phyloP scores from a whole-genome alignment of 768 basidiomycete genomes.

The Rickenella mellea region DNA sequence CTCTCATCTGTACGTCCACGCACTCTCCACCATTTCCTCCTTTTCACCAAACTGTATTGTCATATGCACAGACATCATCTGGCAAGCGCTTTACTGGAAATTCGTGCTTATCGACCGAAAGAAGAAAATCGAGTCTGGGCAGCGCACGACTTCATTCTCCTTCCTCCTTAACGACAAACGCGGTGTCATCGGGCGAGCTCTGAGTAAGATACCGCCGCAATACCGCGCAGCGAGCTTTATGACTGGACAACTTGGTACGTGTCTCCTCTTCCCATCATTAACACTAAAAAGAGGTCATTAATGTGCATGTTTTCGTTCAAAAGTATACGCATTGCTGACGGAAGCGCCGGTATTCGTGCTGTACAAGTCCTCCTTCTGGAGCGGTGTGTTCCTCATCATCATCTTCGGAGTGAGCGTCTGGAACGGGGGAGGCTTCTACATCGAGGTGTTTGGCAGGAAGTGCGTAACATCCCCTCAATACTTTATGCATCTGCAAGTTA shows the following conservation, averaged over 20 bases:
- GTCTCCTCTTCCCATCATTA: constrained; percentile 3
- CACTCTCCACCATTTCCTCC: background rate
- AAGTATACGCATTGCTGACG: constrained; percentile 79
- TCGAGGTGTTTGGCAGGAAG: constrained; percentile 96
- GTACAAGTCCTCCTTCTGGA: constrained; percentile 74
- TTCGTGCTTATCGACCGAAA: constrained; percentile 84
- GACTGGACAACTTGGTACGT: constrained; percentile 70
- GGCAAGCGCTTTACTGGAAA: constrained; percentile 96
- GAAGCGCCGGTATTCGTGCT: constrained; percentile 78
- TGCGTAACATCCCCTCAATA: constrained; percentile 29
- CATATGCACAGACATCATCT: constrained; percentile 64
- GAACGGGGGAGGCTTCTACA: constrained; percentile 95
- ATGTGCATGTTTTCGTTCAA: constrained; percentile 3
- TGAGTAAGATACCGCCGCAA: constrained; percentile 49
- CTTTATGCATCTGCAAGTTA: background rate
- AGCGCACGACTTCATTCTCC: constrained; percentile 84
- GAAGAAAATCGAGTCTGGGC: constrained; percentile 84
- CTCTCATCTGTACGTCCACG: constrained; percentile 67
- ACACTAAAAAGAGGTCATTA: constrained; percentile 4
- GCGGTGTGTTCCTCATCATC: constrained; percentile 62
- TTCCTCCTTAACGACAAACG: constrained; percentile 84
- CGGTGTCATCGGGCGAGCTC: constrained; percentile 65
- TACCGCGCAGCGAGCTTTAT: constrained; percentile 73
- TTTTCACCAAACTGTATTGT: constrained; percentile 10
- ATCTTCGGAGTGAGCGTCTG: constrained; percentile 86